Conservation (phyloP, 495 filamentous ascomycete species). For the Hypoxylon lienhwacheense region DNA sequence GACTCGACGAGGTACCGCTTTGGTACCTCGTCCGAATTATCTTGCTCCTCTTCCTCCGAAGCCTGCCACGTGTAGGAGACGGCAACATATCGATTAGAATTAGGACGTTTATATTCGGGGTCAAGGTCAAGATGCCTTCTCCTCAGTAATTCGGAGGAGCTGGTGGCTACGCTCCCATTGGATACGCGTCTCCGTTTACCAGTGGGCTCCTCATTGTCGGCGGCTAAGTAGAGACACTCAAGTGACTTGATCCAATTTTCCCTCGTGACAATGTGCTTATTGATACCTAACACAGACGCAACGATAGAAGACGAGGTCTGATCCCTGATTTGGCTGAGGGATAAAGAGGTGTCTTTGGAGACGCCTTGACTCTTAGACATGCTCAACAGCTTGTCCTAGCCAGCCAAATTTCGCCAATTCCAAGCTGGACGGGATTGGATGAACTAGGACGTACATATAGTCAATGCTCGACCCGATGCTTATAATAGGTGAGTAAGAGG, state of each 20-base stretch:
- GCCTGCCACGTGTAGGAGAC: conserved; percentile 39
- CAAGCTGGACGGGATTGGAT: background rate
- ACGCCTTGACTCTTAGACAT: conserved; percentile 37
- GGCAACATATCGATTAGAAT: too few species aligned
- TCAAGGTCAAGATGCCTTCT: conserved; percentile 29
- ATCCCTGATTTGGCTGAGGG: conserved; percentile 36
- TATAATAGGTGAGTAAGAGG: background rate
- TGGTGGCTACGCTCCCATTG: conserved; percentile 24
- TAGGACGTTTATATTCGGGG: too few species aligned
- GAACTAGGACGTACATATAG: conserved; percentile 1
- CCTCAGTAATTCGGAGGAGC: conserved; percentile 20
- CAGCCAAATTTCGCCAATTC: conserved; percentile 5
- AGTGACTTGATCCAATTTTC: conserved; percentile 36
- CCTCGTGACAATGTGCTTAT: conserved; percentile 25
- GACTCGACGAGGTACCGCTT: conserved; percentile 31
- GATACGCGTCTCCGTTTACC: conserved; percentile 34
- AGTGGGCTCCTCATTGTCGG: conserved; percentile 26
- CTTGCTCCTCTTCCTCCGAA: conserved; percentile 27
- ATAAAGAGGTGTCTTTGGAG: conserved; percentile 36
- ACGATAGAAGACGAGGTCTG: conserved; percentile 22
- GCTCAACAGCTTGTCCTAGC: conserved; percentile 14
- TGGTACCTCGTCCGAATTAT: conserved; percentile 7
- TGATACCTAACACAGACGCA: conserved; percentile 35
- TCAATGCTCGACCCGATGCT: background rate
- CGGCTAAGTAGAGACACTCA: conserved; percentile 34